These are phyloP conservation scores for Verticillium nonalfalfae DNA, from an alignment of 2,329 filamentous ascomycete genomes.

Conservation along the genomic window DNA sequence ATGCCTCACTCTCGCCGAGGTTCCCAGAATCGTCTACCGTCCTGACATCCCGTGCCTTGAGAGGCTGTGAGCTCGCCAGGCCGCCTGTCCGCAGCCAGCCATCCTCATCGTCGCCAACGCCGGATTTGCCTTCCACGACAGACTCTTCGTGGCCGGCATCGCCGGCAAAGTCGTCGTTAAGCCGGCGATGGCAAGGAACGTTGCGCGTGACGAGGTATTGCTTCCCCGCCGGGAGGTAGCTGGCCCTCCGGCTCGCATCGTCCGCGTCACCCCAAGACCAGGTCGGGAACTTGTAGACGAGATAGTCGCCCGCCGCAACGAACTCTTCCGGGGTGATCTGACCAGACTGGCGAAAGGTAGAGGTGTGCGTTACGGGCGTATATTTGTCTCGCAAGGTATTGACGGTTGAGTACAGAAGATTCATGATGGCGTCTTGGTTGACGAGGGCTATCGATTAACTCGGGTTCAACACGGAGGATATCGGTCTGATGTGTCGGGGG, in stretches of 20 bases:
- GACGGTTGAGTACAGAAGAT: slow-evolving; percentile 86
- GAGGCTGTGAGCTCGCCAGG: slow-evolving; percentile 66
- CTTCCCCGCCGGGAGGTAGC: slow-evolving; percentile 80
- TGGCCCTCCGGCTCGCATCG: slow-evolving; percentile 68
- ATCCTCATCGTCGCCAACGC: slow-evolving; percentile 66
- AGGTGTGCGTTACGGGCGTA: slow-evolving; percentile 81
- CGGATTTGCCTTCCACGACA: slow-evolving; percentile 57
- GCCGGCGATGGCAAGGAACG: slow-evolving; percentile 84
- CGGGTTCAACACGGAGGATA: not conserved
- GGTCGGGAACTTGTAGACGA: slow-evolving; percentile 98
- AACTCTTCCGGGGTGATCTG: slow-evolving; percentile 98
- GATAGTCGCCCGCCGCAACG: slow-evolving; percentile 88
- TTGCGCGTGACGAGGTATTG: slow-evolving; percentile 94
- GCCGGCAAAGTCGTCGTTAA: slow-evolving; percentile 90
- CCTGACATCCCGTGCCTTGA: slow-evolving; percentile 72
- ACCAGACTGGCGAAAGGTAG: slow-evolving; percentile 87
- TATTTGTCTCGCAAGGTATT: slow-evolving; percentile 89
- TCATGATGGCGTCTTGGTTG: slow-evolving; percentile 50
- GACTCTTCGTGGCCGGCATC: slow-evolving; percentile 82
- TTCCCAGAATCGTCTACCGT: slow-evolving; percentile 88
- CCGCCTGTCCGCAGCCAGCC: slow-evolving; percentile 90
- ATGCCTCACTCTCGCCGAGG: slow-evolving; percentile 65
- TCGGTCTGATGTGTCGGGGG: not conserved
- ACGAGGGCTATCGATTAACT: not conserved
- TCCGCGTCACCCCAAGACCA: slow-evolving; percentile 96